Base-by-base conservation (phyloP, 2,329 filamentous ascomycete genomes). In the Aphanocladium album region DNA sequence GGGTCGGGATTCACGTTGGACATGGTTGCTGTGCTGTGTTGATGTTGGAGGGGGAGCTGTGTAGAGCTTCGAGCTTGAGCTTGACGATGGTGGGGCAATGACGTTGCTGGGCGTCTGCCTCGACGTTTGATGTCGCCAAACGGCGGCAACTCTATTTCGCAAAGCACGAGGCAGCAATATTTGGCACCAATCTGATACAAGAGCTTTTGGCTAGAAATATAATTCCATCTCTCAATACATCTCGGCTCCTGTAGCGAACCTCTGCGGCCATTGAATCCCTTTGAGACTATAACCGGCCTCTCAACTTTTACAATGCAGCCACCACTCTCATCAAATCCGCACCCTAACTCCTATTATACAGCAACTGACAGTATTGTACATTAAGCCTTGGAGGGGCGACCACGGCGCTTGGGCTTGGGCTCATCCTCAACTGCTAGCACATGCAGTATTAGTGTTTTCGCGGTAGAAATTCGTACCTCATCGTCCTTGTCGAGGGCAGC, bases 1-100 rank as follows among this genome's bases (percentile, higher is more conserved):
- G 77, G 76, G 64, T 80, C 74, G 57, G 76, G 78, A 66, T 76
- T 70, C 30, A 72, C 74, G 25, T 66, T 67, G 21, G 73, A 73
- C 74, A 76, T 76, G 47, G 50, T 60, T 51, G 30, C 12, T 19
- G 21, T 33, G 12, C 12, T 46, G 33, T 37, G 41, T 27, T 57
- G 53, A n/a, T 37, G 43, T 25, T 46, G 50, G 47, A 50, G 57
- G 3, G 33, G 37, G 25, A 25, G 17, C 11, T 16, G 23, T 46
- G 37, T 33, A 27, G n/a, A 61, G 45, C 52, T 60, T 16, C 39
- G 39, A 27, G 39, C 39, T 49, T 9, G 25, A 50, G 50, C 23
- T 60, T 56, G 14, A 25, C 8, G 27, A 53, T 62, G 60, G 60
- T 62, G 60, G 60, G 60, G 60, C 49, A 50, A 47, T 62, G 60